Base-by-base conservation (phyloP, 202 grass and related monocot species). In the Setaria italica region DNA sequence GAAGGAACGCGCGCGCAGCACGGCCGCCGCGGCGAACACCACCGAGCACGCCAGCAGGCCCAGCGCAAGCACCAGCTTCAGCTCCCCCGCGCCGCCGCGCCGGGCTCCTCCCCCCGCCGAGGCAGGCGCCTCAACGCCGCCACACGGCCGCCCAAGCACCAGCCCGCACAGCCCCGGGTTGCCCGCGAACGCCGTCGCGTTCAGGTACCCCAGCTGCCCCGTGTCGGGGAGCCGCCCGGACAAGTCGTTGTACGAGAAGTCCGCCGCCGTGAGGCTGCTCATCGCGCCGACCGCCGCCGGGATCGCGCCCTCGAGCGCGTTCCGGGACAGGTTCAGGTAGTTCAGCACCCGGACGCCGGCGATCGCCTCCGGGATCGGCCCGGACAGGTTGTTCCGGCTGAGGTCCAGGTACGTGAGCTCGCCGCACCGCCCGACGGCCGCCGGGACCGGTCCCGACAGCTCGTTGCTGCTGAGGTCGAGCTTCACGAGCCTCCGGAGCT, bases 231-330 rank as follows among this genome's bases (percentile, higher is more conserved):
- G 51, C 70, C 45, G 25, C 0, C 97, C 97, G 1, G 90, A 84
- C 16, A 99, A 84, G 62, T 90, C 80, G 82, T 99, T 99, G 86
- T 92, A 97, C 0, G 97, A 97, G 87, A 99, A 99, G 62, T 99
- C 97, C 0, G 80, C 92, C 4, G 87, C 92, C 9, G 97, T 99
- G 2, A 99, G 89, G 77, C 97, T 99, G 68, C 90, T 65, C 92
- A 97, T 94, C 30, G 56, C 85, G 0, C 82, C 82, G 48, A 95
- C 73, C 3, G 90, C 90, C n/a, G 50, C 72, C 20, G 97, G 97
- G 65, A 99, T 94, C 3, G 89, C 70, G 45, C 66, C 86, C 16
- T 71, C 83, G 1, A 99, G 92, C 67, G 66, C 72, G 78, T 99
- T 99, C 72, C 87, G 79, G 3, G 97, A 97, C 4, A 99, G 30